Evolutionary conservation across 2,329 filamentous ascomycete genomes (phyloP), one percentile per base, ranked within the genome.

Genomic region (Cordyceps fumosorosea): DNA sequence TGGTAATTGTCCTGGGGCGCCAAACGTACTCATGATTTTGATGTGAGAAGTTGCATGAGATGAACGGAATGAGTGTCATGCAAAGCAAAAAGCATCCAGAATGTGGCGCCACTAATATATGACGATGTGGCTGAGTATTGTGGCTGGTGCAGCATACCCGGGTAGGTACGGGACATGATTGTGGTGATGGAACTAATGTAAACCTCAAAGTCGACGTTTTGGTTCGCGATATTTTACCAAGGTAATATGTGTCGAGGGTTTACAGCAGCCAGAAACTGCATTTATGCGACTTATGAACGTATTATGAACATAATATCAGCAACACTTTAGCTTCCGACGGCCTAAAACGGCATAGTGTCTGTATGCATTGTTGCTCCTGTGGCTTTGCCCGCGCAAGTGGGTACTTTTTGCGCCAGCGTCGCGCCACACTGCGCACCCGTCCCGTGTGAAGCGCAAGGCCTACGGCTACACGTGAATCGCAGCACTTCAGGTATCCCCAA

Each of bases 1-100:
- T 81, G 66, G 84, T 78, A 84, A 80, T 64, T 86, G 85, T 66
- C 89, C 89, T 32, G 89, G 89, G 65, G 84, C 82, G 67, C 89
- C 89, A 71, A 91, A 91, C 44, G 81, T 76, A 75, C 86, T 84
- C 83, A 86, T 86, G 60, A 42, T 54, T 37, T 47, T 32, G 37
- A 54, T 42, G 20, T 32, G 12, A 40, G 42, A 29, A 22, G 48
- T 47, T 56, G 29, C 47, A 48, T 56, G 52, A 56, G 18, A 55
- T 56, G 52, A 18, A 56, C 32, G 34, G 52, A 40, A n/a, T 55
- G 52, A 56, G 48, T 6, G 40, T 34, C 20, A 40, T 50, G 40
- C 37, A 12, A 42, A 42, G 14, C 22, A 45, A 56, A 50, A 62
- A 51, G 59, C 44, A 47, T 11, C 29, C 26, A 32, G 32, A 60